A percentile compares a stretch with the other conserved stretches of the same genome.
Conservation (phyloP, 139 green algal genomes). For the Nannochloris sp. region DNA sequence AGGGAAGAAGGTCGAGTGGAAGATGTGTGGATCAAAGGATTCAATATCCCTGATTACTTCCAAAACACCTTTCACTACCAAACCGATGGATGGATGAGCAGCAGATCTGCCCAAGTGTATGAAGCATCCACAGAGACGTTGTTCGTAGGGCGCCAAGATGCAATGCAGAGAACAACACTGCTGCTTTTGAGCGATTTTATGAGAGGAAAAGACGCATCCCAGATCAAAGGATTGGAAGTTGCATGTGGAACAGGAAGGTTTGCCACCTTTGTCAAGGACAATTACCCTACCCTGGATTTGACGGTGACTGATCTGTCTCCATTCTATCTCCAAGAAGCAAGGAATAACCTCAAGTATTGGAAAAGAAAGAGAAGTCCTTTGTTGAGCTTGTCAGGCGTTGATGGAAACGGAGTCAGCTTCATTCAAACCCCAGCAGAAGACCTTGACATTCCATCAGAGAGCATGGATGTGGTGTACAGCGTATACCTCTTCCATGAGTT, state of each 20-base stretch:
- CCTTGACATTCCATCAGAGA: conserved; percentile 42
- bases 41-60: conserved; percentile 75
- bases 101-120: conserved; percentile 50
- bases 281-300: conserved; percentile 45
- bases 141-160: conserved; percentile 80
- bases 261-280: conserved; percentile 79
- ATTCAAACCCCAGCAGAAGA: conserved; percentile 56
- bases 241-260: conserved; percentile 77
- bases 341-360: conserved; percentile 48
- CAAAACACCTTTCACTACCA: conserved; percentile 79
- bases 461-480: conserved; percentile 55
- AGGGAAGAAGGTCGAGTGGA: conserved; percentile 22
- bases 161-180: conserved; percentile 66
- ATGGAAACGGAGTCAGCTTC: conserved; percentile 35
- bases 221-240: conserved; percentile 62
- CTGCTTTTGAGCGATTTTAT: conserved; percentile 46
- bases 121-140: conserved; percentile 77
- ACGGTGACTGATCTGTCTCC: conserved; percentile 65
- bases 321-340: conserved; percentile 70
- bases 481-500: conserved; percentile 88
- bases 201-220: conserved; percentile 1
- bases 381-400: conserved; percentile 26
- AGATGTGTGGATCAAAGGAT: conserved; percentile 43
- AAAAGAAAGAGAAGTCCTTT: conserved; percentile 17
- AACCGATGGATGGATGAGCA: conserved; percentile 75